phyloP scores from a whole-genome alignment of 1,284 basidiomycete species.

The Sphaerobolus stellatus region DNA sequence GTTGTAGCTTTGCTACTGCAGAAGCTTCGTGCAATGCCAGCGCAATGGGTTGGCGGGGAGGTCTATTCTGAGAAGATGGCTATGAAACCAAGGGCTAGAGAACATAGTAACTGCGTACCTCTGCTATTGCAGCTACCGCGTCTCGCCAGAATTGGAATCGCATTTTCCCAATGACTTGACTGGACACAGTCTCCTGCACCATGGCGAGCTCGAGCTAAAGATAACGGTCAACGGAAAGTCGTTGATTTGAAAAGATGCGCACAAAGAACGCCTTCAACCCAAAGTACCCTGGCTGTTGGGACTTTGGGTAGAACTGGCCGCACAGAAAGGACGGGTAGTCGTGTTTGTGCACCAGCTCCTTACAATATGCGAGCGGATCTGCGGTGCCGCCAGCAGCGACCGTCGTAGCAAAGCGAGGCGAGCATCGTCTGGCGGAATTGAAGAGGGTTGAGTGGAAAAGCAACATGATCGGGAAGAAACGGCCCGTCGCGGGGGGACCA shows the following conservation, averaged over 20 bases:
- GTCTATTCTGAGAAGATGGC: conserved; percentile 54
- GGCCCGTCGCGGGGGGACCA: conserved; percentile 3
- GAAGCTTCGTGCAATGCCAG: conserved; percentile 68
- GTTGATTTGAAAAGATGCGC: conserved; percentile 35
- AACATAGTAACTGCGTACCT: conserved; percentile 47
- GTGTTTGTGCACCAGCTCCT: conserved; percentile 64
- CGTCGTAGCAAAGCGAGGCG: conserved; percentile 5
- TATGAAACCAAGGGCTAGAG: conserved; percentile 9
- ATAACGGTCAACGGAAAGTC: neutral
- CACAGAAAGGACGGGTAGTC: conserved; percentile 82
- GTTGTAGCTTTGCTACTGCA: conserved; percentile 49
- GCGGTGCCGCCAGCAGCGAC: conserved; percentile 26
- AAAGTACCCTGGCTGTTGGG: conserved; percentile 68
- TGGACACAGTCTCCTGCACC: conserved; percentile 78
- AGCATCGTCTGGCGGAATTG: neutral
- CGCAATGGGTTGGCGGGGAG: conserved; percentile 82
- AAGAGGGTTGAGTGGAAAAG: neutral
- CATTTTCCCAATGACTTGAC: conserved; percentile 80
- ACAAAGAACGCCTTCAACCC: conserved; percentile 89
- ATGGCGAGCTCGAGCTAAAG: conserved; percentile 79
- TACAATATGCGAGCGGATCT: conserved; percentile 62
- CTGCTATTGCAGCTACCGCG: conserved; percentile 68
- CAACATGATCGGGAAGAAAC: neutral
- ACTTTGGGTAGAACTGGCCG: conserved; percentile 74
- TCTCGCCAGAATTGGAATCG: conserved; percentile 94